Percentiles rank a stretch among this genome's conserved stretches.
phyloP scores from a whole-genome alignment of 2,329 filamentous ascomycete species.

The Botryosphaeria dothidea region DNA sequence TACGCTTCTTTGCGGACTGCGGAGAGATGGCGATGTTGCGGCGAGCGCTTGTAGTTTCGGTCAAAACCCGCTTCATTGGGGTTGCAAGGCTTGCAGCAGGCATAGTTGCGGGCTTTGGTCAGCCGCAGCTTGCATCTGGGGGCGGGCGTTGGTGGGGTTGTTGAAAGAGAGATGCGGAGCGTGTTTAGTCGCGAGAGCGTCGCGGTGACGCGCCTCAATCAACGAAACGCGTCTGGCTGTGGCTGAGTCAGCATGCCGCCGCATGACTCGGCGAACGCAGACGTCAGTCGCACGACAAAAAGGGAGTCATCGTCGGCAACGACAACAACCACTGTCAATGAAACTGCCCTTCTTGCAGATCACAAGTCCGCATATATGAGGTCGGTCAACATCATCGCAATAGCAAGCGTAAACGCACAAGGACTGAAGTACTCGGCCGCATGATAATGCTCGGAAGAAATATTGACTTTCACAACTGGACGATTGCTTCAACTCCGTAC shows the following conservation, averaged over 20 bases:
- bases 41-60: conserved; percentile 47
- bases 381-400: too few species aligned
- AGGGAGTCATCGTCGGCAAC: background rate
- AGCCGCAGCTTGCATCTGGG: background rate
- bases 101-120: conserved; percentile 27
- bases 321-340: too few species aligned
- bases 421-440: too few species aligned
- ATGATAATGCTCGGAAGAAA: too few species aligned
- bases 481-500: too few species aligned
- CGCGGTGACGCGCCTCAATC: conserved; percentile 13
- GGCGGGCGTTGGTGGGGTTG: background rate
- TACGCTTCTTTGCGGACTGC: conserved; percentile 74
- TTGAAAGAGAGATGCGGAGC: background rate
- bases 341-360: too few species aligned
- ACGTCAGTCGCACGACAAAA: background rate
- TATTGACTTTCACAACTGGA: too few species aligned
- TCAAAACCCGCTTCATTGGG: conserved; percentile 48
- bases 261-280: background rate
- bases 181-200: conserved; percentile 6
- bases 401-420: too few species aligned
- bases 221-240: background rate
- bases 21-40: conserved; percentile 47
- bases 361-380: too few species aligned
- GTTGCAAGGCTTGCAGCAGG: conserved; percentile 34
- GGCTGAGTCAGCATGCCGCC: background rate